Evolutionary conservation across 2,329 filamentous ascomycete genomes (phyloP).

Genomic region (Sporothrix variecibatus): DNA sequence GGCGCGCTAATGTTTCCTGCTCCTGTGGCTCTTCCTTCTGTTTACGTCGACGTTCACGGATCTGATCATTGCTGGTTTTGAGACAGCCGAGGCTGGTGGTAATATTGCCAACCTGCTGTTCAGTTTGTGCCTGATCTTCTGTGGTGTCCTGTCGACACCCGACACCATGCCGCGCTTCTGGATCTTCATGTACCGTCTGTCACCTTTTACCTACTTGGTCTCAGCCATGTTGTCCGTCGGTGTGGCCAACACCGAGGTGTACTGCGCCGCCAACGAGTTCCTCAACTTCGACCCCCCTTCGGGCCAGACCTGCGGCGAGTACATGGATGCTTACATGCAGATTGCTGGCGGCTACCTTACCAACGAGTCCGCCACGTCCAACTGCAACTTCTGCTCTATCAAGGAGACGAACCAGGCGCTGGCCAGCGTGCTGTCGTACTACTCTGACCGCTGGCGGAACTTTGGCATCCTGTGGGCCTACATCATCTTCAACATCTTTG

Average conservation of each 20-base stretch:
- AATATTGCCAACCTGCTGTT: conserved; percentile 63
- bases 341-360: conserved; percentile 55
- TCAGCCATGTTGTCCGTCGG: conserved; percentile 70
- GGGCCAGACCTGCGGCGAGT: conserved; percentile 61
- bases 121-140: conserved; percentile 62
- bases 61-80: conserved; percentile 71
- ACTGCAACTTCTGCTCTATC: conserved; percentile 60
- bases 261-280: conserved; percentile 70
- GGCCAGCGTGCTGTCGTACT: conserved; percentile 51
- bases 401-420: conserved; percentile 56
- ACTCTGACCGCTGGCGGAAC: conserved; percentile 66
- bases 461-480: conserved; percentile 62
- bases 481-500: conserved; percentile 54
- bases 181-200: conserved; percentile 82
- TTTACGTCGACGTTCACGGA: conserved; percentile 73
- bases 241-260: conserved; percentile 65
- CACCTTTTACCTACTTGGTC: conserved; percentile 81
- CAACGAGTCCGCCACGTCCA: conserved; percentile 48
- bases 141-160: conserved; percentile 61
- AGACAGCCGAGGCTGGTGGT: conserved; percentile 67
- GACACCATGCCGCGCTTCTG: conserved; percentile 67
- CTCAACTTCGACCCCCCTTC: conserved; percentile 64
- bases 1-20: conserved; percentile 80
- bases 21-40: conserved; percentile 75
- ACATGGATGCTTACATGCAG: conserved; percentile 55